Evolutionary conservation across 257 asterid genomes (phyloP).

Genomic region (Scutellaria barbata): DNA sequence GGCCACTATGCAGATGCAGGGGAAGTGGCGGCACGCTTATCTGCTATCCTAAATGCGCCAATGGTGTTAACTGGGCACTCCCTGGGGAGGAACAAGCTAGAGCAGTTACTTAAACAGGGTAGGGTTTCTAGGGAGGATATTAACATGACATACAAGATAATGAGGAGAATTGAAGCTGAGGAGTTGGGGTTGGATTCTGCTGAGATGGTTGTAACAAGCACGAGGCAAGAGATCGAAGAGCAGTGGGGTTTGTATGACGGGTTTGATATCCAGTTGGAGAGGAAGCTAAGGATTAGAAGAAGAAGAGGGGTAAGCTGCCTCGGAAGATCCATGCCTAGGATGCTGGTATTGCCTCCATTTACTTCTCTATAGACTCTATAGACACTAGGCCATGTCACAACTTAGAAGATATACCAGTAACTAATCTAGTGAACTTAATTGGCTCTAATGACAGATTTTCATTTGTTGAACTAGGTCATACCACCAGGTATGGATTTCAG

Average conservation of each 20-base stretch:
- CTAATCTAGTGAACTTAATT: too few species aligned
- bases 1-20: constrained; percentile 81
- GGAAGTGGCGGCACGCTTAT: constrained; percentile 60
- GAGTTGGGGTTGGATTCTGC: constrained; percentile 65
- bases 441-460: background rate
- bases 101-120: constrained; percentile 69
- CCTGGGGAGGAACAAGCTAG: constrained; percentile 67
- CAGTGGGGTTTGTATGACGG: constrained; percentile 82
- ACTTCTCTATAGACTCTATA: too few species aligned
- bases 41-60: constrained; percentile 64
- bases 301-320: constrained; percentile 67
- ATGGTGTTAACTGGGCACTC: constrained; percentile 75
- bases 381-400: too few species aligned
- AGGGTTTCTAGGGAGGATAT: constrained; percentile 67
- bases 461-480: constrained; percentile 50
- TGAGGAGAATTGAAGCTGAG: constrained; percentile 69
- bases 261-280: constrained; percentile 63
- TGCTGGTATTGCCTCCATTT: constrained; percentile 47
- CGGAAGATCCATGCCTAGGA: constrained; percentile 76
- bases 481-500: constrained; percentile 82
- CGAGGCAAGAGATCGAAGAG: constrained; percentile 72
- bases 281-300: constrained; percentile 63
- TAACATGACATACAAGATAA: constrained; percentile 60
- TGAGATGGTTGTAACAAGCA: constrained; percentile 73
- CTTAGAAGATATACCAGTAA: too few species aligned